phyloP scores from a whole-genome alignment of 2,329 filamentous ascomycete genomes.

The Pseudopithomyces maydicus region DNA sequence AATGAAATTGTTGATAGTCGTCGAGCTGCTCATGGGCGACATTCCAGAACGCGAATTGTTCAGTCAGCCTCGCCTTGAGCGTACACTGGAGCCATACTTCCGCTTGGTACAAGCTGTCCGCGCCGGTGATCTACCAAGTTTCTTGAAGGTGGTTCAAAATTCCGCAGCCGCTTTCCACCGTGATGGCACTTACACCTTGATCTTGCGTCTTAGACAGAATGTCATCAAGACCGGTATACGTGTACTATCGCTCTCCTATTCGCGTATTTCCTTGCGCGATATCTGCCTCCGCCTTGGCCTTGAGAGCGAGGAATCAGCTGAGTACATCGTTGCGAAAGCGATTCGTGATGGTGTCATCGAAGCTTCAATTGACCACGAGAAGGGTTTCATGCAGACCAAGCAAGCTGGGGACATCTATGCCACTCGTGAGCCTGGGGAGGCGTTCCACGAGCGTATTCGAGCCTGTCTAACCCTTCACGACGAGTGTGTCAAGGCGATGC shows the following conservation, averaged over 20 bases:
- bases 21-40: constrained; percentile 97
- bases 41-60: constrained; percentile 96
- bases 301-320: constrained; percentile 94
- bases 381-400: constrained; percentile 98
- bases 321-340: constrained; percentile 99
- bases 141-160: constrained; percentile 82
- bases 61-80: constrained; percentile 85
- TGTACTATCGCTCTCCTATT: constrained; percentile 99
- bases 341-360: constrained; percentile 98
- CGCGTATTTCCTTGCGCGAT: constrained; percentile 92
- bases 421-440: constrained; percentile 92
- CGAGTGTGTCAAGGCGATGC: constrained; percentile 99
- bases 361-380: constrained; percentile 90
- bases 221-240: constrained; percentile 99
- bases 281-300: constrained; percentile 95
- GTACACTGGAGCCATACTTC: constrained; percentile 89
- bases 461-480: constrained; percentile 92
- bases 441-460: constrained; percentile 94
- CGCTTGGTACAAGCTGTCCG: constrained; percentile 92
- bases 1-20: constrained; percentile 93
- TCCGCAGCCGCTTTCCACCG: constrained; percentile 85
- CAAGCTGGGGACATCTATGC: constrained; percentile 95
- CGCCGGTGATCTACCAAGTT: constrained; percentile 93
- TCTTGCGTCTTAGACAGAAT: constrained; percentile 93
- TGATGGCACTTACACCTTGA: constrained; percentile 93